These are phyloP conservation scores for Edaphochlamys debaryana DNA, from an alignment of 139 green algal genomes.

Conservation along the genomic window DNA sequence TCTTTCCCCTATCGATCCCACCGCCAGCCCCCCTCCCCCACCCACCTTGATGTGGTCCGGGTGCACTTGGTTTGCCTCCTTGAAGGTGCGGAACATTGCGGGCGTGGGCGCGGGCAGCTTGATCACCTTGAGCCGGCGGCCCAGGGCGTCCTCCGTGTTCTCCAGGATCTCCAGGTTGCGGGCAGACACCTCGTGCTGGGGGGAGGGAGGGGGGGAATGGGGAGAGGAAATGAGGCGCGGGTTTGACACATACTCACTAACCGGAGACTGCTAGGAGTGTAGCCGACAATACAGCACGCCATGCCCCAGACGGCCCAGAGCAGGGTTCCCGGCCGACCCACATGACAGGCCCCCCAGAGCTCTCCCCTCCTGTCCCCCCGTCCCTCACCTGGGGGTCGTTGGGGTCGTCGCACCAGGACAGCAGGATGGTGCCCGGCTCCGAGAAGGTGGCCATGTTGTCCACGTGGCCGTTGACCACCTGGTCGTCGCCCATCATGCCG, in stretches of 20 bases:
- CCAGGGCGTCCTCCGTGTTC: slow-evolving; percentile 62
- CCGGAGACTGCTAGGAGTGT: too few relatives aligned
- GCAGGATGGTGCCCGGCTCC: slow-evolving; percentile 70
- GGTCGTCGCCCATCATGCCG: slow-evolving; percentile 71
- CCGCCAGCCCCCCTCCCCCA: too few relatives aligned
- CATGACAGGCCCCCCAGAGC: too few relatives aligned
- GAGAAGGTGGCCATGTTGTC: slow-evolving; percentile 83
- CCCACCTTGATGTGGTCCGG: slow-evolving; percentile 71
- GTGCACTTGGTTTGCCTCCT: slow-evolving; percentile 50
- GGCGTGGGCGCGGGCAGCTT: slow-evolving; percentile 72
- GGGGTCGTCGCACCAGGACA: slow-evolving; percentile 78
- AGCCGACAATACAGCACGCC: too few relatives aligned
- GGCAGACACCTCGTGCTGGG: slow-evolving; percentile 63
- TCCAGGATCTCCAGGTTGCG: slow-evolving; percentile 54
- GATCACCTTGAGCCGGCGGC: slow-evolving; percentile 67
- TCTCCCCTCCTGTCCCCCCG: too few relatives aligned
- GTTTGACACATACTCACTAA: too few relatives aligned
- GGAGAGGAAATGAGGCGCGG: neutral
- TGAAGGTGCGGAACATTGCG: slow-evolving; percentile 57
- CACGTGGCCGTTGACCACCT: slow-evolving; percentile 73
- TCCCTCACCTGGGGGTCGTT: too few relatives aligned
- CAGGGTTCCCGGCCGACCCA: too few relatives aligned
- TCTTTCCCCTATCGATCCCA: too few relatives aligned
- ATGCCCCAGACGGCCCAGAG: too few relatives aligned
- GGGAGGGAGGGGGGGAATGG: slow-evolving; percentile 11